Conservation (phyloP, 2,329 filamentous ascomycete species). For the Monilinia fructicola region DNA sequence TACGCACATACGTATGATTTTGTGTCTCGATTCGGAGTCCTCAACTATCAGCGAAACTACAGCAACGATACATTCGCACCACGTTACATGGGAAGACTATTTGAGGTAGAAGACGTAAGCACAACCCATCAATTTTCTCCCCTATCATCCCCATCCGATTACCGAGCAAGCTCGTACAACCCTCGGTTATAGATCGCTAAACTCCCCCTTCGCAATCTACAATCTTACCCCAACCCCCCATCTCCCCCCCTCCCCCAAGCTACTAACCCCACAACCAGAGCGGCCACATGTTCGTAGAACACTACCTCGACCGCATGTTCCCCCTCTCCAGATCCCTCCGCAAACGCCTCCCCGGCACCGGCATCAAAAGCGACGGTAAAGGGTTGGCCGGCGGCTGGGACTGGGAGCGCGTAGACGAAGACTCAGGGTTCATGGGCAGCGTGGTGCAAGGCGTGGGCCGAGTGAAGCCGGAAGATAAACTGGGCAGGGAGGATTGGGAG, state of each 20-base stretch:
- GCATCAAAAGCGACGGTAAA: slow-evolving; percentile 30
- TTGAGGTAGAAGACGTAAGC: slow-evolving; percentile 27
- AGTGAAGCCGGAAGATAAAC: not conserved
- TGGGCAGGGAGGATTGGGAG: slow-evolving; percentile 21
- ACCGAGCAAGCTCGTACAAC: not conserved
- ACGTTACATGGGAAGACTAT: slow-evolving; percentile 38
- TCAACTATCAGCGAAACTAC: slow-evolving; percentile 56
- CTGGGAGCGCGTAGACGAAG: not conserved
- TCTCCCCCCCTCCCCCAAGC: not conserved
- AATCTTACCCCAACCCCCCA: not conserved
- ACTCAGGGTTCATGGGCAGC: slow-evolving; percentile 32
- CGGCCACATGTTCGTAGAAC: slow-evolving; percentile 40
- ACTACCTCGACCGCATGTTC: slow-evolving; percentile 42
- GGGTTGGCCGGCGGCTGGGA: not conserved
- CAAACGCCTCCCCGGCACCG: slow-evolving; percentile 26
- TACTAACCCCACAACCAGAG: slow-evolving; percentile 4
- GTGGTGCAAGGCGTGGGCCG: slow-evolving; percentile 22
- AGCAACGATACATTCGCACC: slow-evolving; percentile 22
- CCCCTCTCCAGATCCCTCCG: slow-evolving; percentile 26
- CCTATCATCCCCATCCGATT: not conserved
- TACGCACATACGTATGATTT: slow-evolving; percentile 75
- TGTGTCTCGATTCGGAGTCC: slow-evolving; percentile 70
- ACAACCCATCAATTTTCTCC: not conserved
- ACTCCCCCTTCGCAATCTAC: no score
- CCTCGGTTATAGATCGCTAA: no score